Conservation (phyloP, 176 grass and related monocot genomes). For the Eragrostis curvula region DNA sequence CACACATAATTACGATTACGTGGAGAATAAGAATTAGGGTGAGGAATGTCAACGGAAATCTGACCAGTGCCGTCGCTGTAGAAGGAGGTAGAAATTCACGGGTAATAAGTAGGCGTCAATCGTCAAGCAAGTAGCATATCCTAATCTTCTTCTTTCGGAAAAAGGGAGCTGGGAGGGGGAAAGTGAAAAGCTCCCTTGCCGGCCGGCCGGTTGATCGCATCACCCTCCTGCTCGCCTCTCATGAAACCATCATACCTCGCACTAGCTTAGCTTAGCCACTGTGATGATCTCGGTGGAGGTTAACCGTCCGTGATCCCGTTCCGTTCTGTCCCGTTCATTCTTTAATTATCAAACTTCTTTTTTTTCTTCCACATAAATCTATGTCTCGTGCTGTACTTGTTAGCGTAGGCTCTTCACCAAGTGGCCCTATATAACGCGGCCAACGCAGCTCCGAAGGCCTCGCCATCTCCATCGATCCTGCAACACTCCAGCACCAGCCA, state of each 20-base stretch:
- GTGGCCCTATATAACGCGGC: conserved; percentile 38
- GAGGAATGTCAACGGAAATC: background rate
- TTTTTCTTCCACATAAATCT: background rate
- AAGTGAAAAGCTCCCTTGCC: background rate
- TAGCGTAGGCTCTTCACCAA: background rate
- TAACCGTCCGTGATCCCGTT: background rate
- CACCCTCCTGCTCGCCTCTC: background rate
- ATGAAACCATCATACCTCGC: conserved; percentile 4
- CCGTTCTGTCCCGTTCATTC: background rate
- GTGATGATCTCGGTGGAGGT: background rate
- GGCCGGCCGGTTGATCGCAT: background rate
- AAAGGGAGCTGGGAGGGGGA: background rate
- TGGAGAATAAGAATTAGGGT: background rate
- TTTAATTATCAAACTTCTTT: background rate
- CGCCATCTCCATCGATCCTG: conserved; percentile 18
- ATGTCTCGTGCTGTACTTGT: background rate
- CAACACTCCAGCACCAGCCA: conserved; percentile 18
- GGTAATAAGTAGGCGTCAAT: background rate
- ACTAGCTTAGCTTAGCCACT: background rate
- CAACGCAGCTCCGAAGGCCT: conserved; percentile 7
- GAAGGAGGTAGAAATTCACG: background rate
- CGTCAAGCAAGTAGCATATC: background rate
- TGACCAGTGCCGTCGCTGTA: background rate
- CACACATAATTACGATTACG: background rate
- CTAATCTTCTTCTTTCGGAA: background rate